Evolutionary conservation across 192 early-diverging fungal species (phyloP), one percentile per base, ranked within the genome.

Genomic region (Linnemannia exigua): DNA sequence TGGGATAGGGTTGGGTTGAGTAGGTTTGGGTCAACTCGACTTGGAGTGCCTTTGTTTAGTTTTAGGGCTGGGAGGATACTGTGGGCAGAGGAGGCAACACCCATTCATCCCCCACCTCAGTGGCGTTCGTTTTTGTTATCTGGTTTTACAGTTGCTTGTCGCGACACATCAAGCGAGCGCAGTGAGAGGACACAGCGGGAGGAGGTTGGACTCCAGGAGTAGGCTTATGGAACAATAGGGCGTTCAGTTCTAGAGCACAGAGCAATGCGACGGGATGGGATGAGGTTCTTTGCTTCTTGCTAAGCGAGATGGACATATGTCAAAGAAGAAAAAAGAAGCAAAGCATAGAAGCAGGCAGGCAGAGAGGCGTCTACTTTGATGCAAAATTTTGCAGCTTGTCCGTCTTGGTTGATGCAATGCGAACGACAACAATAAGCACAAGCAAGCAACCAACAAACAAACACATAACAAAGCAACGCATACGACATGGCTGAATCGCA

Each of bases 321-420:
- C 14, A 63, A 63, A 63, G 25, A 63, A 63, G 7, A 63, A 35
- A 37, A 54, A 54, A n/a, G n/a, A 11, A 48, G 17, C 47, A 48
- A 22, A 19, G 0, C n/a, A 25, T n/a, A n/a, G 8, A 54, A 20
- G 11, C 12, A 46, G 1, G 28, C 58, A 63, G 58, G 58, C 12
- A 63, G 25, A 63, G 15, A 31, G 58, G 58, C 58, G 58, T 31
- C 14, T 63, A 63, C 58, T 63, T 63, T 63, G 54, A 58, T 58
- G 58, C 58, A 44, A 63, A 37, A 46, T 28, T 28, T 14, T n/a
- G 58, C 28, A 63, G 58, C 1, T 31, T n/a, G 58, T 63, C 15
- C 58, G 15, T 44, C 41, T 3, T 44, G 41, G 5, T 44, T 44
- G 41, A 44, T 44, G 41, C 41, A 44, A 6, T 63, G 58, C 12